A percentile compares a stretch with the other conserved stretches of the same genome.
phyloP scores from a whole-genome alignment of 2,329 filamentous ascomycete genomes.

The Clonostachys sp. region DNA sequence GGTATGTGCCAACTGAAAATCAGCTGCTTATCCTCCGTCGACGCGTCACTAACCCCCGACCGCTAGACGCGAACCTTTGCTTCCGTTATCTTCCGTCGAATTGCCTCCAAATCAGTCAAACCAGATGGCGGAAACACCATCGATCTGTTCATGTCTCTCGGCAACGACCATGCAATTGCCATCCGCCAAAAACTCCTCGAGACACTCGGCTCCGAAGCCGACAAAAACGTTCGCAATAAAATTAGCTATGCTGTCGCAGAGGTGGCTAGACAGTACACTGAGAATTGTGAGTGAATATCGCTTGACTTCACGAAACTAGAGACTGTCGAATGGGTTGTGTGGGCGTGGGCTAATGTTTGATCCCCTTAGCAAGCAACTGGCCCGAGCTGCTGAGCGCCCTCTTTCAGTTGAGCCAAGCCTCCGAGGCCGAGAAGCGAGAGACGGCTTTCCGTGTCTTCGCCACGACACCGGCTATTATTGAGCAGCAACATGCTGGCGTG shows the following conservation, averaged over 20 bases:
- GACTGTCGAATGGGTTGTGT: background rate
- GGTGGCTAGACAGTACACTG: constrained; percentile 89
- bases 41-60: background rate
- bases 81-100: constrained; percentile 89
- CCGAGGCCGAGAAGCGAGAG: constrained; percentile 79
- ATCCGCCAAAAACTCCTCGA: constrained; percentile 84
- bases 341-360: constrained; percentile 39
- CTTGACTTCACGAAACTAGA: background rate
- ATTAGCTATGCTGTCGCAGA: constrained; percentile 97
- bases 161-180: constrained; percentile 65
- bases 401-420: constrained; percentile 86
- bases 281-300: constrained; percentile 63
- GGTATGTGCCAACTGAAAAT: constrained; percentile 38
- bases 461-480: constrained; percentile 91
- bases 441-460: constrained; percentile 93
- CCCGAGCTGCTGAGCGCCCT: constrained; percentile 80
- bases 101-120: constrained; percentile 86
- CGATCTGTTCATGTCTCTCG: constrained; percentile 82
- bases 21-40: background rate
- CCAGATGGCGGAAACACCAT: constrained; percentile 63
- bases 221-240: constrained; percentile 80
- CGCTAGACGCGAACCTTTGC: constrained; percentile 80
- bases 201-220: constrained; percentile 67
- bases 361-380: constrained; percentile 59
- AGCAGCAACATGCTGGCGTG: constrained; percentile 90